Evolutionary conservation across 2,329 filamentous ascomycete species (phyloP).

Genomic region (Erysiphe neolycopersici): DNA sequence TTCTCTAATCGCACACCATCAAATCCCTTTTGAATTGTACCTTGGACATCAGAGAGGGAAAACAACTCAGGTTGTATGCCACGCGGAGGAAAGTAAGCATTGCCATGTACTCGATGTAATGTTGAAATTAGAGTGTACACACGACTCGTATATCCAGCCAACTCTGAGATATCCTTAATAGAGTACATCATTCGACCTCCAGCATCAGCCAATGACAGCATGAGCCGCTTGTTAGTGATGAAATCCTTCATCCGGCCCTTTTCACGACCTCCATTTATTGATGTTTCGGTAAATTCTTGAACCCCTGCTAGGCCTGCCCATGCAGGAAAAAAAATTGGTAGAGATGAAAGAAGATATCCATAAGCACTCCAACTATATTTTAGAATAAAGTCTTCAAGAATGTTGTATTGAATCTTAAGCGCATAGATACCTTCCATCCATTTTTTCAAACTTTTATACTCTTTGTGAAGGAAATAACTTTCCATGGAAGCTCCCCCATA

Average conservation of each 20-base stretch:
- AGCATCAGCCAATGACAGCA: conserved; percentile 89
- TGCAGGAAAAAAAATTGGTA: conserved; percentile 80
- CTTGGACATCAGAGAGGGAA: conserved; percentile 74
- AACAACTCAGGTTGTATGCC: conserved; percentile 52
- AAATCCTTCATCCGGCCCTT: conserved; percentile 89
- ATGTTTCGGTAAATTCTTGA: conserved; percentile 31
- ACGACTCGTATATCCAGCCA: conserved; percentile 85
- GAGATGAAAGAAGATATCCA: conserved; percentile 74
- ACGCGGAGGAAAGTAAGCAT: conserved; percentile 50
- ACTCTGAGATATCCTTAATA: conserved; percentile 88
- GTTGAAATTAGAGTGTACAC: conserved; percentile 92
- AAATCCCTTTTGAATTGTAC: conserved; percentile 81
- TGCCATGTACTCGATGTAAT: conserved; percentile 73
- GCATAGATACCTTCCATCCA: conserved; percentile 99
- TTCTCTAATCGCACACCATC: conserved; percentile 84
- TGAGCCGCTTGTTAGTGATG: conserved; percentile 94
- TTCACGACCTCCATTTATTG: conserved; percentile 33
- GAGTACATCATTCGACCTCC: conserved; percentile 99
- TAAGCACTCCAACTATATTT: conserved; percentile 99
- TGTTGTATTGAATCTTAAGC: conserved; percentile 94
- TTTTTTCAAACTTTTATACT: conserved; percentile 73
- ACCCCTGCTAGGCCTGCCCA: conserved; percentile 68
- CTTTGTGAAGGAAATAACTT: conserved; percentile 69
- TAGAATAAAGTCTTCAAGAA: conserved; percentile 90
- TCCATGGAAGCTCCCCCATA: conserved; percentile 92